Conservation (phyloP, 495 filamentous ascomycete genomes). For the Parachaetomium inaequale region DNA sequence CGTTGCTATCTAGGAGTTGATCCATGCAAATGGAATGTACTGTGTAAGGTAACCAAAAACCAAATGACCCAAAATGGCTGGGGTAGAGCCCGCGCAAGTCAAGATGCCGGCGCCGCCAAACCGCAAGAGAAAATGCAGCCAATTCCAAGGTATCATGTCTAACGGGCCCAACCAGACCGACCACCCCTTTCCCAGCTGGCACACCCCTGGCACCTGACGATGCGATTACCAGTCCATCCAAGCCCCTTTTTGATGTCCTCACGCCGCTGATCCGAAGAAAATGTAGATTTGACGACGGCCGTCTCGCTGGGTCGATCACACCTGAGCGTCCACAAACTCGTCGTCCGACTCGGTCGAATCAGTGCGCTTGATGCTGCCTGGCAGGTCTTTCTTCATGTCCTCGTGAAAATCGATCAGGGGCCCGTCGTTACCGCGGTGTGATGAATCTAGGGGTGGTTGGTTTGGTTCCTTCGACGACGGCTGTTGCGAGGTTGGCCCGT, state of each 20-base stretch:
- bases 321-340: constrained; percentile 36
- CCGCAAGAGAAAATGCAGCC: constrained; percentile 13
- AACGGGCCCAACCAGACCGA: constrained; percentile 5
- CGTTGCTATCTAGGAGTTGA: constrained; percentile 17
- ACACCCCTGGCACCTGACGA: neutral
- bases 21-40: constrained; percentile 10
- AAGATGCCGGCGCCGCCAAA: constrained; percentile 14
- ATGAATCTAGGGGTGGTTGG: constrained; percentile 22
- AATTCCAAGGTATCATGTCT: constrained; percentile 13
- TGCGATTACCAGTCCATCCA: constrained; percentile 3
- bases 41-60: neutral
- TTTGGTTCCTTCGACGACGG: neutral
- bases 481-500: constrained; percentile 11
- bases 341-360: constrained; percentile 32
- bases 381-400: constrained; percentile 47
- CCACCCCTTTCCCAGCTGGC: neutral
- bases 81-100: constrained; percentile 18
- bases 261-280: neutral
- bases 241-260: neutral
- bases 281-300: neutral
- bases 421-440: constrained; percentile 29
- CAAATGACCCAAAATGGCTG: constrained; percentile 10
- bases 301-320: neutral
- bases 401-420: constrained; percentile 51
- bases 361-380: constrained; percentile 23